Evolutionary conservation across 192 early-diverging fungal species (phyloP).

Genomic region (Entophlyctis helioformis): DNA sequence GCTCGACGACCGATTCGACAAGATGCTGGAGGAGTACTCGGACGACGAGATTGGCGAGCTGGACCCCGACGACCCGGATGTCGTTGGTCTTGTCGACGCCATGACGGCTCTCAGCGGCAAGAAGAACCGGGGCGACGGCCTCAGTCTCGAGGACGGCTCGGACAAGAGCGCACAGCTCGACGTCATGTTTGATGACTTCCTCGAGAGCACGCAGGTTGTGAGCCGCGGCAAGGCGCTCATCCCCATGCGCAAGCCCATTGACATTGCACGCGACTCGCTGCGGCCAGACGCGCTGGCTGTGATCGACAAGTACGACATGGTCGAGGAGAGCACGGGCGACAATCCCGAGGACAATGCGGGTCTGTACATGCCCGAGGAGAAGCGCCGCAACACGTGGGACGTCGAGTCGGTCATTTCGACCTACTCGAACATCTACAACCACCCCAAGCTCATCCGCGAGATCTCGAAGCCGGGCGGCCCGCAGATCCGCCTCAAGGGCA

Average conservation of each 20-base stretch:
- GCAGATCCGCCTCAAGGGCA: constrained; percentile 13
- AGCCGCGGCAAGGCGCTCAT: constrained; percentile 16
- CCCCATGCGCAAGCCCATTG: constrained; percentile 18
- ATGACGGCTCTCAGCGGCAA: too few relatives aligned
- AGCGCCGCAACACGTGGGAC: constrained; percentile 66
- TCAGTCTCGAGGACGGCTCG: constrained; percentile 1
- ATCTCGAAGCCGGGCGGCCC: constrained; percentile 43
- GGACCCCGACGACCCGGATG: constrained; percentile 21
- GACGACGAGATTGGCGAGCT: constrained; percentile 33
- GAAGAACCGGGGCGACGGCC: neutral
- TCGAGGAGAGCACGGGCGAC: constrained; percentile 54
- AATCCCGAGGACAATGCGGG: constrained; percentile 34
- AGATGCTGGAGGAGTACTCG: constrained; percentile 37
- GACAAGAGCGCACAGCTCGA: constrained; percentile 17
- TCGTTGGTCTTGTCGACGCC: constrained; percentile 8
- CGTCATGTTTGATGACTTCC: constrained; percentile 34
- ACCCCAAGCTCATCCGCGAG: constrained; percentile 73
- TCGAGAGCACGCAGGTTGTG: constrained; percentile 28
- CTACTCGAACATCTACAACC: constrained; percentile 91
- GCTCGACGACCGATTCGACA: constrained; percentile 90
- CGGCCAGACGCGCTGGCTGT: constrained; percentile 54
- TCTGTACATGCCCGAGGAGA: constrained; percentile 32
- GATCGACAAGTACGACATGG: constrained; percentile 55
- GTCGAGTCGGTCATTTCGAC: constrained; percentile 81
- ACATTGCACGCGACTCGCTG: constrained; percentile 1